A percentile compares a stretch with the other conserved stretches of the same genome.
Conservation (phyloP, 1,284 basidiomycete species). For the Rhodotorula sp. region DNA sequence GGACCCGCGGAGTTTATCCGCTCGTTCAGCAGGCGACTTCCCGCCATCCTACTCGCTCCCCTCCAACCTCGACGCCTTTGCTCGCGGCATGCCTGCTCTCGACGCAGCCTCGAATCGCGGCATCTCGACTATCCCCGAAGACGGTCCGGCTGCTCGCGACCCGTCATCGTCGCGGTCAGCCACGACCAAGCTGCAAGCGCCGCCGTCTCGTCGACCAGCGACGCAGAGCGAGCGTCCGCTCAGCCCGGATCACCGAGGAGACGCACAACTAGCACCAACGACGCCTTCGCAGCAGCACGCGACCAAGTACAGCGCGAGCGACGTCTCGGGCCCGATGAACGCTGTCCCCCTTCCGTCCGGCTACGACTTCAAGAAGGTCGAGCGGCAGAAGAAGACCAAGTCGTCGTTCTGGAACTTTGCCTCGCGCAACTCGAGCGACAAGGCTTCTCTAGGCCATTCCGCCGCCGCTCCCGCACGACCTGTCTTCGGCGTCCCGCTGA, state of each 20-base stretch:
- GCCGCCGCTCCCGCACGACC: constrained; percentile 54
- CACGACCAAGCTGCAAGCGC: constrained; percentile 21
- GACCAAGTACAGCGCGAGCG: constrained; percentile 59
- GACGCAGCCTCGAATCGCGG: not conserved
- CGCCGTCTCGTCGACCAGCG: constrained; percentile 11
- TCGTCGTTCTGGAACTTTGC: constrained; percentile 54
- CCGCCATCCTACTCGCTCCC: constrained; percentile 40
- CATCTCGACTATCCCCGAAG: not conserved
- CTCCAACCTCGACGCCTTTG: constrained; percentile 33
- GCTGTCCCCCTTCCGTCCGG: constrained; percentile 81
- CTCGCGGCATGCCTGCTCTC: constrained; percentile 6
- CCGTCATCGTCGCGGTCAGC: not conserved
- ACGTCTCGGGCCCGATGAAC: constrained; percentile 85
- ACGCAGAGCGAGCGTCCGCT: constrained; percentile 9
- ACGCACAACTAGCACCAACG: constrained; percentile 55
- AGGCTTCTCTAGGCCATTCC: constrained; percentile 1
- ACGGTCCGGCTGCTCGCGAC: not conserved
- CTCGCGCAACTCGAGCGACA: constrained; percentile 20
- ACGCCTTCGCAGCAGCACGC: constrained; percentile 47
- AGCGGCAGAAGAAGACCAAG: constrained; percentile 64
- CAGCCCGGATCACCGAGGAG: constrained; percentile 14
- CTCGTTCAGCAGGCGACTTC: constrained; percentile 14
- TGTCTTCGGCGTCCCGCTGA: constrained; percentile 85
- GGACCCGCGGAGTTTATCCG: constrained; percentile 1
- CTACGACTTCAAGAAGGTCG: constrained; percentile 66